Evolutionary conservation across 352 stramenopile genomes (phyloP), one percentile per base, ranked within the genome.

Genomic region (Pythium vanterpoolii): DNA sequence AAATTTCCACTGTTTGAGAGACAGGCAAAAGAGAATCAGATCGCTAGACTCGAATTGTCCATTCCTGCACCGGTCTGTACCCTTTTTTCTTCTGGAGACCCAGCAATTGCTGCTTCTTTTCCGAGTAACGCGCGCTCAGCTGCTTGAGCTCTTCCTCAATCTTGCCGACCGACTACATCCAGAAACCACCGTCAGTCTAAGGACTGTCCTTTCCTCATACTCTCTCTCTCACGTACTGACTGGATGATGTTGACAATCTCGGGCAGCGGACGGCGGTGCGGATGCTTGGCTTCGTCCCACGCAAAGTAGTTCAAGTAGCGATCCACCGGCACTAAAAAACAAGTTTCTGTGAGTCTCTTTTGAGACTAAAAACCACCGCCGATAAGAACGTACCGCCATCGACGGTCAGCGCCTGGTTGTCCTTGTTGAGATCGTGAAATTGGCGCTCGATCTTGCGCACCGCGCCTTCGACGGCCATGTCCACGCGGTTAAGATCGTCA

Each of bases 271-370:
- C 96, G 88, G 47, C 96, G 90, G 72, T 98, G 96, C 26, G 84
- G 88, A 64, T 98, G 98, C 68, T 99, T 99, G 43, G 97, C 96
- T 62, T 98, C 96, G 68, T 99, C 96, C 96, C 96, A 99, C 40
- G 93, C 95, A 71, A 99, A 99, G 73, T 97, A 95, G 68, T 97
- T 88, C 58, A 99, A 82, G 75, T 98, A 99, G 43, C 93, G 86
- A 51, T 94, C 84, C 49, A 98, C 83, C 3, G 96, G 90, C 43
- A 98, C 90, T 87, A 46, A n/a, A 34, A 30, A 49, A 49, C 23
- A 8, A n/a, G 10, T 11, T 9, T 11, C 23, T 30, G 42, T 49
- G 16, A 49, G 43, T 21, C 21, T 33, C 21, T 21, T 30, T 21
- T 9, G 16, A 24, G n/a, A 16, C 23, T 33, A 10, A 21, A 13